A percentile compares a stretch with the other conserved stretches of the same genome.
These are phyloP conservation scores for Pyricularia pennisetigena DNA, from an alignment of 2,329 filamentous ascomycete genomes.

Conservation along the genomic window DNA sequence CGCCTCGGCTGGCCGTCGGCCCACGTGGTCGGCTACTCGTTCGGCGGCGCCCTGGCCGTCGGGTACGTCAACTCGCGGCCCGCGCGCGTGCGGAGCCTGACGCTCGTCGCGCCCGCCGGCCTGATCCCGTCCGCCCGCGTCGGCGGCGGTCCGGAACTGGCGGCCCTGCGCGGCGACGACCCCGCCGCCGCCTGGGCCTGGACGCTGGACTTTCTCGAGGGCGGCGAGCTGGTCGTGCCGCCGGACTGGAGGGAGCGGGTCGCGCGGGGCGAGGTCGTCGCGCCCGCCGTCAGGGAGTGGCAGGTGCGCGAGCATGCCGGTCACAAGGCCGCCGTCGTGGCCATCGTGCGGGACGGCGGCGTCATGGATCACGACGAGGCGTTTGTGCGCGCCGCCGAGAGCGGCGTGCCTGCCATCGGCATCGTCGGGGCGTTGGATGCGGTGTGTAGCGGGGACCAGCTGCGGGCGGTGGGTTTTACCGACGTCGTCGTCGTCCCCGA, in stretches of 20 bases:
- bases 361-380: neutral
- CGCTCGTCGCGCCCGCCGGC: neutral
- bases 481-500: neutral
- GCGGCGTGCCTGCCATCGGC: neutral
- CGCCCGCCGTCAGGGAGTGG: neutral
- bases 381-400: neutral
- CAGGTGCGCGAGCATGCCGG: neutral
- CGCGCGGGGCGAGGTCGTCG: neutral
- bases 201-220: neutral
- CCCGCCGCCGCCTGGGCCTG: neutral
- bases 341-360: neutral
- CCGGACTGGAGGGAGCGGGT: neutral
- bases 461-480: neutral
- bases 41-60: neutral
- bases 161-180: neutral
- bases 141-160: neutral
- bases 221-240: neutral
- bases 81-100: neutral
- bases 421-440: neutral
- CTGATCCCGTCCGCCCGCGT: neutral
- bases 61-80: neutral
- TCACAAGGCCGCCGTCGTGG: neutral
- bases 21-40: neutral
- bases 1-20: neutral
- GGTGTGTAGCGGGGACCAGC: neutral